These are phyloP conservation scores for Ilyonectria robusta DNA, from an alignment of 2,329 filamentous ascomycete species.

Conservation along the genomic window DNA sequence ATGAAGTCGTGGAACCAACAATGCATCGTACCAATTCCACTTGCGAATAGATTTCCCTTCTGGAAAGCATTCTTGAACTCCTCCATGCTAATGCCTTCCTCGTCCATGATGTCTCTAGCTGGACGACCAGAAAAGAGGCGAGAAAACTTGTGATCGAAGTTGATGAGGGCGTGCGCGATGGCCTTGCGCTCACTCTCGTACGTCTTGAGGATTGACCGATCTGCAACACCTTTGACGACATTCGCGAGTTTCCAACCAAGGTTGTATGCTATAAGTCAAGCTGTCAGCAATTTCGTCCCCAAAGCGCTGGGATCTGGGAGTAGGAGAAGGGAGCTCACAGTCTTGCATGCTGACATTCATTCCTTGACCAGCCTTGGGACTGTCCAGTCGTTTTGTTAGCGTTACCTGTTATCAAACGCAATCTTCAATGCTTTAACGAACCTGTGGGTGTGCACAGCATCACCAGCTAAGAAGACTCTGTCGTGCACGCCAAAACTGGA, in stretches of 20 bases:
- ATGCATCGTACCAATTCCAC: slow-evolving; percentile 27
- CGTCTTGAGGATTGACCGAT: slow-evolving; percentile 60
- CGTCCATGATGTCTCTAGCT: slow-evolving; percentile 72
- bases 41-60: slow-evolving; percentile 65
- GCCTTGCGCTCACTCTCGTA: slow-evolving; percentile 68
- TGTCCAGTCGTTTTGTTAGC: slow-evolving; percentile 67
- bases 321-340: slow-evolving; percentile 31
- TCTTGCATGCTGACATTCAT: slow-evolving; percentile 84
- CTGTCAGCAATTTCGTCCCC: background rate
- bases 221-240: slow-evolving; percentile 60
- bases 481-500: slow-evolving; percentile 36
- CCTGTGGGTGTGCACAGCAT: slow-evolving; percentile 70
- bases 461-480: slow-evolving; percentile 78
- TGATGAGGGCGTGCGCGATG: slow-evolving; percentile 77
- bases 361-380: slow-evolving; percentile 77
- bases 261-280: slow-evolving; percentile 52
- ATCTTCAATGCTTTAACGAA: background rate
- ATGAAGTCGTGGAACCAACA: accelerated
- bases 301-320: background rate
- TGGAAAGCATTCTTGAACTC: slow-evolving; percentile 74
- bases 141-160: slow-evolving; percentile 72
- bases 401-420: background rate
- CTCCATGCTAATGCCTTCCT: slow-evolving; percentile 72
- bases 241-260: slow-evolving; percentile 70
- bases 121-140: slow-evolving; percentile 65